These are phyloP conservation scores for Fraxinus velutina DNA, from an alignment of 305 asterid genomes.

Conservation along the genomic window DNA sequence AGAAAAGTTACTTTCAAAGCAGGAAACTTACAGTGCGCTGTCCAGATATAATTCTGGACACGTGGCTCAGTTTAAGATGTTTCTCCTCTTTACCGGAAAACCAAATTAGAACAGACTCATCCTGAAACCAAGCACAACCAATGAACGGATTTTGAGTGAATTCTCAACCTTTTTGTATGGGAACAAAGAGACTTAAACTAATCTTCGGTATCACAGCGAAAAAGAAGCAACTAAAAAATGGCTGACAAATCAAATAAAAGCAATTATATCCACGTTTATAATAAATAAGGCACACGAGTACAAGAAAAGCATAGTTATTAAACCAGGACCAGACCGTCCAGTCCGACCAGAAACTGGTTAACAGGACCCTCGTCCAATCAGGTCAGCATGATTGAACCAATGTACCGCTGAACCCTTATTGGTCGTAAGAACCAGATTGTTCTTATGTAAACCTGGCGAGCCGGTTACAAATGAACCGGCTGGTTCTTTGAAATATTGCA, in stretches of 20 bases:
- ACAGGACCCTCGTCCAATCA: not conserved
- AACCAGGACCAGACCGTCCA: not conserved
- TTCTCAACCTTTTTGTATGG: not conserved
- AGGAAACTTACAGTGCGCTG: slow-evolving; percentile 50
- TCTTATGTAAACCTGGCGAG: not conserved
- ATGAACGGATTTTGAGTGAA: not conserved
- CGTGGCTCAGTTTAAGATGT: slow-evolving; percentile 50
- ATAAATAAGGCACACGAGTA: slow-evolving; percentile 1
- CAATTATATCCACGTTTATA: not conserved
- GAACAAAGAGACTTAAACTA: slow-evolving; percentile 1
- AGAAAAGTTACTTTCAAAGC: not conserved
- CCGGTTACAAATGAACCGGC: not conserved
- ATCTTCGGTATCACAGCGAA: not conserved
- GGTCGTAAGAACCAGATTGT: not conserved
- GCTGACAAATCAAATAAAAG: not conserved
- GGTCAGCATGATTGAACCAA: not conserved
- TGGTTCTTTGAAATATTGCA: not conserved
- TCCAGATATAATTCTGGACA: slow-evolving; percentile 57
- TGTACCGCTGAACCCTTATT: not conserved
- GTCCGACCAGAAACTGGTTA: not conserved
- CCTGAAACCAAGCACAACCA: slow-evolving; percentile 36
- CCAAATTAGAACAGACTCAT: slow-evolving; percentile 57
- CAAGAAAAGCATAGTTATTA: not conserved
- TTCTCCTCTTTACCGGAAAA: slow-evolving; percentile 61
- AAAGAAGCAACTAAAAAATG: slow-evolving; percentile 9